A percentile compares a stretch with the other conserved stretches of the same genome.
These are phyloP conservation scores for Talaromyces sp. DNA, from an alignment of 2,329 filamentous ascomycete species.

Conservation along the genomic window DNA sequence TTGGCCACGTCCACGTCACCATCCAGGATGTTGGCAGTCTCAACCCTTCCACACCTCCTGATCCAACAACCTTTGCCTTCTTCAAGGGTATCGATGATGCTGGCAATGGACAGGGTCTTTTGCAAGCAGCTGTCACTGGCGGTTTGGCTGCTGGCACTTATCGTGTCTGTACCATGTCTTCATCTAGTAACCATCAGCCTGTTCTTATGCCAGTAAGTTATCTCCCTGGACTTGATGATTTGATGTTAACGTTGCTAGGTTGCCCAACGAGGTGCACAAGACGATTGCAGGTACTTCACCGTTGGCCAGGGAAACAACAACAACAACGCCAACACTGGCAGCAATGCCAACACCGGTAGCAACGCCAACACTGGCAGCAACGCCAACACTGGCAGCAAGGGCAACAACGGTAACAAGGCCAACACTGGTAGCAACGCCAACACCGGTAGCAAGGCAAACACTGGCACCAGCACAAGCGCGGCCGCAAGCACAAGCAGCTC, in stretches of 20 bases:
- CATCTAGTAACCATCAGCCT: constrained; percentile 54
- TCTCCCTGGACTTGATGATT: constrained; percentile 13
- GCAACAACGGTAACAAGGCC: constrained; percentile 4
- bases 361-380: constrained; percentile 3
- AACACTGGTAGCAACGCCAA: constrained; percentile 6
- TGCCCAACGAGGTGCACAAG: constrained; percentile 52
- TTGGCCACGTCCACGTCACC: constrained; percentile 44
- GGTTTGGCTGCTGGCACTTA: constrained; percentile 50
- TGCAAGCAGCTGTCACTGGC: constrained; percentile 44
- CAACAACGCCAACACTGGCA: neutral
- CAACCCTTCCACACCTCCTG: constrained; percentile 34
- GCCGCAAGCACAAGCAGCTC: constrained; percentile 10
- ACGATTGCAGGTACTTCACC: constrained; percentile 52
- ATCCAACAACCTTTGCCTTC: constrained; percentile 50
- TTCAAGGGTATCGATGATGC: constrained; percentile 58
- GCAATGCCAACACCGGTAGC: neutral
- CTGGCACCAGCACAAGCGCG: neutral
- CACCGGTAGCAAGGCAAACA: constrained; percentile 6
- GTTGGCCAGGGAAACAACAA: constrained; percentile 28
- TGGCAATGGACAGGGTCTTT: constrained; percentile 47
- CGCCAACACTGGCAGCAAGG: neutral
- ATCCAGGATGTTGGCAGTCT: constrained; percentile 46
- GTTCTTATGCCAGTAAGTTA: constrained; percentile 51
- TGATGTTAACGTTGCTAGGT: constrained; percentile 24
- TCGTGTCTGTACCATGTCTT: constrained; percentile 52